Base-by-base conservation (phyloP, 2,329 filamentous ascomycete species). In the Monosporascus sp. region DNA sequence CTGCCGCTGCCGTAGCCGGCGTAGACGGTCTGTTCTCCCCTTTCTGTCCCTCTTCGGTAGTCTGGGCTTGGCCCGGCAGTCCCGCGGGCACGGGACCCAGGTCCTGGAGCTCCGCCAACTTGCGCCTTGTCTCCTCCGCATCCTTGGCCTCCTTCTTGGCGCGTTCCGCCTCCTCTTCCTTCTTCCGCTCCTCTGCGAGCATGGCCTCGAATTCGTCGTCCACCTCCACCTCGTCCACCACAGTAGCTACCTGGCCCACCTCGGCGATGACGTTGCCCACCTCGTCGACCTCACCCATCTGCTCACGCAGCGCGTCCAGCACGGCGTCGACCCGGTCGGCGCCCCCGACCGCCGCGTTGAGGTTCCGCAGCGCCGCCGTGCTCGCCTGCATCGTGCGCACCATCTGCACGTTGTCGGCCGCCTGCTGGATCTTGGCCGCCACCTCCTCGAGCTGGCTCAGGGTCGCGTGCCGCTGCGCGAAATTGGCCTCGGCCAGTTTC, bases 121-220 rank as follows among this genome's bases (percentile, higher is more conserved):
- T 73, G 54, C 65, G 69, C 56, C 72, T 68, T 48, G 75, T 78
- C 61, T 76, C 74, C 52, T 79, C 79, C 41, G 78, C 74, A 55
- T 78, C 71, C 54, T 62, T 60, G 27, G 72, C 75, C 52, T 77
- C 72, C 51, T 63, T 68, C 48, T 73, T 75, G 63, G 77, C 67
- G 55, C 66, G 65, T 52, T 68, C 62, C 11, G 69, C 71, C 55
- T 74, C 72, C 55, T 76, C 74, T 53, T 82, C 78, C 65, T 81
- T 79, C 64, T 75, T 74, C 58, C 65, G 71, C 61, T 84, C 80
- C 59, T 82, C 77, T 37, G 68, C 74, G 71, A 92, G 85, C 73
- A 99, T 74, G 3, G 79, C 85, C 60, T 88, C 87, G 47, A 97
- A 78, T 73, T 97, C 93, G 55, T 93, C 88, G 61, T 97, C 91